Evolutionary conservation across 148 eudicot species (phyloP).

Genomic region (Vaccinium vitisidaea): DNA sequence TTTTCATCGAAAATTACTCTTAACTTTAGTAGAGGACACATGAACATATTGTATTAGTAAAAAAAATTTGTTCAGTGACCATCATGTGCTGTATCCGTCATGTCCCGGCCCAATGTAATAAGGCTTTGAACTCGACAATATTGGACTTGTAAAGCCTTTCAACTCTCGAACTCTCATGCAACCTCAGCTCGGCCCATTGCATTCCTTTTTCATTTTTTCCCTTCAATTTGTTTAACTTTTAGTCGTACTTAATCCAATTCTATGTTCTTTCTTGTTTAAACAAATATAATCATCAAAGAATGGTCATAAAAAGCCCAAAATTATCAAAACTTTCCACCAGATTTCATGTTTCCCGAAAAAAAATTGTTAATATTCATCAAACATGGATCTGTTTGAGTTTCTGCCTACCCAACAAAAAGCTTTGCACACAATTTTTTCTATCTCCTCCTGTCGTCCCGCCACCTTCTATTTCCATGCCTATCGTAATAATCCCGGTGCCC

Average conservation of each 20-base stretch:
- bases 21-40: too few relatives aligned
- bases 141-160: background rate
- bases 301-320: background rate
- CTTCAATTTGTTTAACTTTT: background rate
- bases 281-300: background rate
- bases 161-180: background rate
- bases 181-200: background rate
- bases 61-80: too few relatives aligned
- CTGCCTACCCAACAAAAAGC: background rate
- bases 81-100: too few relatives aligned
- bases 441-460: constrained; percentile 47
- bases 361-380: background rate
- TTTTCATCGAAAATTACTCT: too few relatives aligned
- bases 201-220: background rate
- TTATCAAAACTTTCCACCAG: background rate
- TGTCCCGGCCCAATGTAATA: too few relatives aligned
- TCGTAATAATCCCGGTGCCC: constrained; percentile 35
- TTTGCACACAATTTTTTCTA: constrained; percentile 19
- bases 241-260: background rate
- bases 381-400: background rate
- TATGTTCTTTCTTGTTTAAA: background rate
- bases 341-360: background rate
- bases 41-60: too few relatives aligned
- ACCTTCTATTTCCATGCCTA: constrained; percentile 38
- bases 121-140: too few relatives aligned